Base-by-base conservation (phyloP, 306 rosid species). In the Carpinus fangiana region DNA sequence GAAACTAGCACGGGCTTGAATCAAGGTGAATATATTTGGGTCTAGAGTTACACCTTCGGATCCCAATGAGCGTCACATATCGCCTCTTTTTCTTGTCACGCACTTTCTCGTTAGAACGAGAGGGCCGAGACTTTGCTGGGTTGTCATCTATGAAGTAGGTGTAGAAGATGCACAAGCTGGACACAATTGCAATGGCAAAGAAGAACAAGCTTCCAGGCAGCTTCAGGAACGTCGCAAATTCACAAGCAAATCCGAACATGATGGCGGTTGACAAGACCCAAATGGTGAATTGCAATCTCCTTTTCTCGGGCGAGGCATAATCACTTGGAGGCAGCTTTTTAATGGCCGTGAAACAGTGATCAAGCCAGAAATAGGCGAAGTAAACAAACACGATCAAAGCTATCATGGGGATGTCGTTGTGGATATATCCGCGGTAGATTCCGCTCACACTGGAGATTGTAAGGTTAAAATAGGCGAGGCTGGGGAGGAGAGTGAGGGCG, bases 401-500 rank as follows among this genome's bases (percentile, higher is more conserved):
- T 7, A 62, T 11, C 50, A 60, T 47, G 7, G 70, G 1, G 2
- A 7, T 51, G 74, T 83, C 73, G 48, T 45, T 12, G 83, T 69
- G 51, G 51, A 21, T 7, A 69, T 68, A 48, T 3, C 82, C 80
- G 46, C 76, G 66, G 77, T 78, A 82, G 52, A 53, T 53, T 4
- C 73, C 57, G 53, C 75, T 18, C 8, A 73, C 0, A 43, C 50
- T 46, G 23, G 66, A 54, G 7, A 48, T 13, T 41, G 79, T 57
- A 57, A 82, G 79, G 76, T 57, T 82, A 12, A 78, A 18, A 57
- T 38, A 79, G 18, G 48, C 62, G 2, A 83, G 12, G 18, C 72
- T n/a, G 2, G 72, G 71, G 50, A 66, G 5, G 13, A 66, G 23
- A 3, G 14, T 38, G 13, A 66, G 71, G 26, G 12, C 17, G 23